Evolutionary conservation across 208 protist species (phyloP).

Genomic region (Endotrypanum monterogeii): DNA sequence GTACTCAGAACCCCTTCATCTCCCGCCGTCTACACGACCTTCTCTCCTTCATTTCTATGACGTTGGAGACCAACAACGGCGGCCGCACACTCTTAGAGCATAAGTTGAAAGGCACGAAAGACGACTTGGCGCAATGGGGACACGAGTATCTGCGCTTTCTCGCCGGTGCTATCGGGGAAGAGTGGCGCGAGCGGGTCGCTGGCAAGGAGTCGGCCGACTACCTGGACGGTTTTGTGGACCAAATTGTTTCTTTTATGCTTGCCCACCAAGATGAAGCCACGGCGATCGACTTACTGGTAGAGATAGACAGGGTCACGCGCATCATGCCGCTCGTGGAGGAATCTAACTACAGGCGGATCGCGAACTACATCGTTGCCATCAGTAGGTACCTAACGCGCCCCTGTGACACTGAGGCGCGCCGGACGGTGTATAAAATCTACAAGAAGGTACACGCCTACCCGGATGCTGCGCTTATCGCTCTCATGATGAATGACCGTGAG

Average conservation of each 20-base stretch:
- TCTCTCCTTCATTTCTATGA: constrained; percentile 99
- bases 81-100: constrained; percentile 92
- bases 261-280: constrained; percentile 96
- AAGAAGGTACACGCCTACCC: constrained; percentile 88
- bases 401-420: constrained; percentile 91
- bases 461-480: constrained; percentile 90
- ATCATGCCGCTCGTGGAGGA: constrained; percentile 93
- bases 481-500: constrained; percentile 86
- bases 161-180: constrained; percentile 92
- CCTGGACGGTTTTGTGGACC: constrained; percentile 88
- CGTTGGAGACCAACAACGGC: constrained; percentile 82
- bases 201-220: constrained; percentile 76
- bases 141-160: constrained; percentile 99
- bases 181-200: constrained; percentile 85
- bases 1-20: constrained; percentile 45
- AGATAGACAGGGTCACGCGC: constrained; percentile 92
- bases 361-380: constrained; percentile 93
- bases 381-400: constrained; percentile 96
- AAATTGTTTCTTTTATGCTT: constrained; percentile 97
- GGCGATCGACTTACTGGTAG: constrained; percentile 98
- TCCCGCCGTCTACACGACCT: constrained; percentile 95
- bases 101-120: constrained; percentile 94
- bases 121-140: constrained; percentile 97
- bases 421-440: constrained; percentile 94
- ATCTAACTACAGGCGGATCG: constrained; percentile 95